These are phyloP conservation scores for Didymella glomerata DNA, from an alignment of 2,329 filamentous ascomycete genomes.

Conservation along the genomic window DNA sequence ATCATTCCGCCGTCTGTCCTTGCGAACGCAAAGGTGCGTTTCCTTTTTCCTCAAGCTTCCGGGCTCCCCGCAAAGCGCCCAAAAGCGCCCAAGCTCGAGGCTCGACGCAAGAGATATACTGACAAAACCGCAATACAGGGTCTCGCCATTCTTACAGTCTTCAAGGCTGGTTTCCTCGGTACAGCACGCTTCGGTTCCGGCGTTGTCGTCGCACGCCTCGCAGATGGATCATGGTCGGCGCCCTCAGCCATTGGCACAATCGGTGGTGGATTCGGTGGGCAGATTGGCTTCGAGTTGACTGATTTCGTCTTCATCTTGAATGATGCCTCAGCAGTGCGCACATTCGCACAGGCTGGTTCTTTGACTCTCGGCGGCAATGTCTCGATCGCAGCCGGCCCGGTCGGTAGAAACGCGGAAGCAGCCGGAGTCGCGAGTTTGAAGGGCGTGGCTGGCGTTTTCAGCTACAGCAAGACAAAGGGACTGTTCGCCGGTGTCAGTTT, in stretches of 20 bases:
- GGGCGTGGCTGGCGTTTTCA: constrained; percentile 90
- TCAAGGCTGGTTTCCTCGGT: constrained; percentile 87
- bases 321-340: constrained; percentile 85
- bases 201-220: constrained; percentile 79
- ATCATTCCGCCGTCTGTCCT: constrained; percentile 92
- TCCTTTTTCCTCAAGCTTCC: constrained; percentile 12
- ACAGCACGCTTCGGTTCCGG: constrained; percentile 83
- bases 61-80: constrained; percentile 12
- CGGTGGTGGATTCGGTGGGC: constrained; percentile 83
- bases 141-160: constrained; percentile 83
- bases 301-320: constrained; percentile 99
- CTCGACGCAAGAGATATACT: constrained; percentile 6
- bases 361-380: constrained; percentile 96
- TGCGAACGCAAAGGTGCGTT: constrained; percentile 82
- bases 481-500: constrained; percentile 94
- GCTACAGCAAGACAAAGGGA: constrained; percentile 97
- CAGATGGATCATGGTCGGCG: constrained; percentile 81
- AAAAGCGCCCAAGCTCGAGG: constrained; percentile 10
- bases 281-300: constrained; percentile 87
- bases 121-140: constrained; percentile 59
- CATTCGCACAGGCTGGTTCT: constrained; percentile 90
- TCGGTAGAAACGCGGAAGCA: constrained; percentile 94
- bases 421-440: constrained; percentile 91
- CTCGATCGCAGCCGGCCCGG: constrained; percentile 89
- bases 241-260: constrained; percentile 82